Percentiles rank a stretch among this genome's conserved stretches.
Evolutionary conservation across 2,329 filamentous ascomycete genomes (phyloP).

Genomic region (Periconia digitata): DNA sequence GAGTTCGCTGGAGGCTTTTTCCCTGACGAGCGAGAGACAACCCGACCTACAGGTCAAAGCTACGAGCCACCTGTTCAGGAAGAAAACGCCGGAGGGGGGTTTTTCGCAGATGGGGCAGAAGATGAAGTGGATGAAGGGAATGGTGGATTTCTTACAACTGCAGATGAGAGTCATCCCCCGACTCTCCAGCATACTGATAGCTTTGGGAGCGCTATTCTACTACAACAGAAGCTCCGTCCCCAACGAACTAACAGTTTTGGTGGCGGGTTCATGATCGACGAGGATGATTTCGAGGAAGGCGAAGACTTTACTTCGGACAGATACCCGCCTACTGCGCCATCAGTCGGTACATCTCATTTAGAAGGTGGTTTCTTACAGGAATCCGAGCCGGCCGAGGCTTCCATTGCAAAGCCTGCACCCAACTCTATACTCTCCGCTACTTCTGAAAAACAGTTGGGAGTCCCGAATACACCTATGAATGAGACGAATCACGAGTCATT

Average conservation of each 20-base stretch:
- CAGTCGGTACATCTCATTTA: conserved; percentile 22
- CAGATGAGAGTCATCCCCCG: conserved; percentile 13
- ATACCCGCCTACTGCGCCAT: conserved; percentile 1
- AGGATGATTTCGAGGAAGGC: conserved; percentile 20
- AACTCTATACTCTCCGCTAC: not conserved
- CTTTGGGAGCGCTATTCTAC: conserved; percentile 32
- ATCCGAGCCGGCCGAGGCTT: not conserved
- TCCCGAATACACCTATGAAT: not conserved
- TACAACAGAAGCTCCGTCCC: conserved; percentile 29
- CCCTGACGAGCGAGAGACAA: conserved; percentile 53
- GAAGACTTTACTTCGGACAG: conserved; percentile 21
- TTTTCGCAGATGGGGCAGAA: conserved; percentile 8
- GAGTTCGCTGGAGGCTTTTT: conserved; percentile 45
- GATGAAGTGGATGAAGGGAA: conserved; percentile 14
- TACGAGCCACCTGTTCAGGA: conserved; percentile 10
- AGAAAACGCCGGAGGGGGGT: conserved; percentile 20
- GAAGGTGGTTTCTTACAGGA: conserved; percentile 26
- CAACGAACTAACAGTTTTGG: conserved; percentile 25
- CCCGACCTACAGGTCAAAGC: conserved; percentile 21
- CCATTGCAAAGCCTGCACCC: not conserved
- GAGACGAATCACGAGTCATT: not conserved
- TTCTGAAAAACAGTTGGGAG: not conserved
- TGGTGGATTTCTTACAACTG: conserved; percentile 23
- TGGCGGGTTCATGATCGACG: conserved; percentile 25
- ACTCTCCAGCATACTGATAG: conserved; percentile 26